Conservation (phyloP, 495 filamentous ascomycete genomes). For the Aspergillus steynii region DNA sequence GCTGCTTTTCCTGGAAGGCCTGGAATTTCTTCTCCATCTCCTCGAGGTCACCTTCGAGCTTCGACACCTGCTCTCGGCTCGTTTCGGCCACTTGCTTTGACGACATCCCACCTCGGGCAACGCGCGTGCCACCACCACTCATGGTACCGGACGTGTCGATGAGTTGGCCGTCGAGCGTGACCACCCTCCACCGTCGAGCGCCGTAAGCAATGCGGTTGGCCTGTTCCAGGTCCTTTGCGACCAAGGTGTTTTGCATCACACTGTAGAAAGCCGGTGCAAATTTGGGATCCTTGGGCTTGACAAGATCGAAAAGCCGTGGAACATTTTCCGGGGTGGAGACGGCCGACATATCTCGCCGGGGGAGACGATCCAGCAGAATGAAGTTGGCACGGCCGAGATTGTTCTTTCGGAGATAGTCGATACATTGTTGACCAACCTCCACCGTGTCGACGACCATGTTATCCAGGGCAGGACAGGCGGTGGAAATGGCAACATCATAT, state of each 20-base stretch:
- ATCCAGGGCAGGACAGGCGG: conserved; percentile 85
- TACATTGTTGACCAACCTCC: conserved; percentile 93
- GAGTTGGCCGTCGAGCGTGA: conserved; percentile 90
- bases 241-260: conserved; percentile 88
- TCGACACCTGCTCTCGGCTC: conserved; percentile 81
- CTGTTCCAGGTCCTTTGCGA: conserved; percentile 88
- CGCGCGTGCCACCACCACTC: conserved; percentile 90
- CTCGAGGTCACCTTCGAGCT: conserved; percentile 85
- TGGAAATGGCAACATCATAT: conserved; percentile 96
- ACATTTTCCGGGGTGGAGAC: conserved; percentile 91
- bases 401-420: conserved; percentile 95
- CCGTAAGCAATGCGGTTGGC: conserved; percentile 97
- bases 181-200: conserved; percentile 88
- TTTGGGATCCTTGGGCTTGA: conserved; percentile 81
- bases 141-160: conserved; percentile 98
- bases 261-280: conserved; percentile 94
- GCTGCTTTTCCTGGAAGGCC: conserved; percentile 75
- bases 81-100: conserved; percentile 86
- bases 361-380: conserved; percentile 87
- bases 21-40: conserved; percentile 76
- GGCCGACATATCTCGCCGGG: conserved; percentile 68
- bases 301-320: conserved; percentile 87
- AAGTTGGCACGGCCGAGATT: conserved; percentile 97
- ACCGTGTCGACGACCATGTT: conserved; percentile 96
- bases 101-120: conserved; percentile 90